Conservation (phyloP, 495 filamentous ascomycete genomes). For the Xylaria cubensis region DNA sequence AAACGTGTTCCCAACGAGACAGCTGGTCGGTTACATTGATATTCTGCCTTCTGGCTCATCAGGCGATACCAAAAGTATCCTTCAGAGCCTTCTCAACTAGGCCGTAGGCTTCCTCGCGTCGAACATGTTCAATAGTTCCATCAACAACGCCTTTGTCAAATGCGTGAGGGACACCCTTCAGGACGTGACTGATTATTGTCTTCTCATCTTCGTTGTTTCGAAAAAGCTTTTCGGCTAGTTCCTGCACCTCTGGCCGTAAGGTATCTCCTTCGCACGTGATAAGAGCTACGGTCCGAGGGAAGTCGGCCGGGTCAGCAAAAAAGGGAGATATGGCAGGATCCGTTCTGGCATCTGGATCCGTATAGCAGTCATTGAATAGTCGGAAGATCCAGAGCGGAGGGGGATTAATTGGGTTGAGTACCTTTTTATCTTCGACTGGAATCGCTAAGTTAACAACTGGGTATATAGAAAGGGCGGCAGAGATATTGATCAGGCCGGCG, state of each 20-base stretch:
- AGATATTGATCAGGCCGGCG: neutral
- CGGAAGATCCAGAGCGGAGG: neutral
- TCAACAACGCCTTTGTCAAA: neutral
- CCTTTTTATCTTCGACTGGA: neutral
- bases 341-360: neutral
- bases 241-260: slow-evolving; percentile 9
- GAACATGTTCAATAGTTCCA: neutral
- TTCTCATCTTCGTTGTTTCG: neutral
- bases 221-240: slow-evolving; percentile 2
- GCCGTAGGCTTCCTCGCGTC: neutral
- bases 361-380: neutral
- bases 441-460: neutral
- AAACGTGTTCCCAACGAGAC: too few relatives aligned
- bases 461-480: neutral
- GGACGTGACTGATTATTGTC: neutral
- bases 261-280: slow-evolving; percentile 17
- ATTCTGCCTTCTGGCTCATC: neutral
- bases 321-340: neutral
- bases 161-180: neutral
- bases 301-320: slow-evolving; percentile 11
- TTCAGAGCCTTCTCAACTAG: neutral
- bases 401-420: neutral
- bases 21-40: neutral
- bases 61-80: neutral
- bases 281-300: slow-evolving; percentile 16